Evolutionary conservation across 2,329 filamentous ascomycete genomes (phyloP).

Genomic region (Corynespora cassiicola): DNA sequence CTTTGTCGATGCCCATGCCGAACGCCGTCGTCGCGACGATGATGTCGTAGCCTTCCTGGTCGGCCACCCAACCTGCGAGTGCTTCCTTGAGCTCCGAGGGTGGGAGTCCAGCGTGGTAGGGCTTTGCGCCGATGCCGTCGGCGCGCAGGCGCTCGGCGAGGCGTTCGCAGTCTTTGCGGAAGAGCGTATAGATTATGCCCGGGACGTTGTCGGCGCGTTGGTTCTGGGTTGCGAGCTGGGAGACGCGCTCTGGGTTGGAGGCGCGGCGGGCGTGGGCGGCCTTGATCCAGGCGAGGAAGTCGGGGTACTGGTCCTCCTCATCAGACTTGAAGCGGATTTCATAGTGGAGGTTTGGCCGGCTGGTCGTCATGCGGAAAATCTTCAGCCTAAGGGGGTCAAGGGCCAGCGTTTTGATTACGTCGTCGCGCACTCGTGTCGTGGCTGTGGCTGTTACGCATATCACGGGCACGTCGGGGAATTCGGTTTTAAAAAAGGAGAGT

Average conservation of each 20-base stretch:
- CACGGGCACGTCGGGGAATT: slow-evolving; percentile 84
- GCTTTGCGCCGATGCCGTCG: slow-evolving; percentile 74
- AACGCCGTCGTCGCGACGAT: slow-evolving; percentile 96
- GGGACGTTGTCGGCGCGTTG: slow-evolving; percentile 68
- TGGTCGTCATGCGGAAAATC: slow-evolving; percentile 82
- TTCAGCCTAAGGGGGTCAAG: slow-evolving; percentile 70
- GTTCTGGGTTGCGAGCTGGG: slow-evolving; percentile 61
- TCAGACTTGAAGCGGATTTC: slow-evolving; percentile 85
- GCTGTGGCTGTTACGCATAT: slow-evolving; percentile 94
- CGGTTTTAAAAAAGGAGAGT: slow-evolving; percentile 82
- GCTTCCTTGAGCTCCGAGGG: slow-evolving; percentile 73
- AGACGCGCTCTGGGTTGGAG: slow-evolving; percentile 61
- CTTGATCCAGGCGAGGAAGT: slow-evolving; percentile 80
- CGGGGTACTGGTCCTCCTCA: slow-evolving; percentile 73
- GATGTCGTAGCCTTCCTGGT: slow-evolving; percentile 80
- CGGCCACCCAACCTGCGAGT: slow-evolving; percentile 73
- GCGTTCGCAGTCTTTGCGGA: slow-evolving; percentile 75
- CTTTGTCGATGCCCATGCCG: slow-evolving; percentile 97
- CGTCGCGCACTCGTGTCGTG: slow-evolving; percentile 78
- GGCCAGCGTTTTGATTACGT: slow-evolving; percentile 78
- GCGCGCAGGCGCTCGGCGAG: slow-evolving; percentile 70
- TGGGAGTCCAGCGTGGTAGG: slow-evolving; percentile 74
- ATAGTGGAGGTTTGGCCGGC: slow-evolving; percentile 85
- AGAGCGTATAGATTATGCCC: slow-evolving; percentile 82
- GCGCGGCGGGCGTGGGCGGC: slow-evolving; percentile 73